Conservation (phyloP, 768 basidiomycete genomes). For the Leccinum barrowsii region DNA sequence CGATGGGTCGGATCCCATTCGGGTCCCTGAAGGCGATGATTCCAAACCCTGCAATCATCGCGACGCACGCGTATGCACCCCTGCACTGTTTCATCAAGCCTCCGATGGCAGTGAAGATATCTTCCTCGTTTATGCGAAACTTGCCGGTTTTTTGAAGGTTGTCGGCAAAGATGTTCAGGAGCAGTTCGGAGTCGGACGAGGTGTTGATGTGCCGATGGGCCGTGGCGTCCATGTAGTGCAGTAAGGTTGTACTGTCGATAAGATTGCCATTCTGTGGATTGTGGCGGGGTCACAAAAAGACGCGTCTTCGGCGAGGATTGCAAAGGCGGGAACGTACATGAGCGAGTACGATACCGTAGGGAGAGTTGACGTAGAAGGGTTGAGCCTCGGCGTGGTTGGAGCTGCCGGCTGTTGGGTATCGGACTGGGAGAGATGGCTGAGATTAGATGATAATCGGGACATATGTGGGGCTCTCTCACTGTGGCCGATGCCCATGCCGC, state of each 20-base stretch:
- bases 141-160: slow-evolving; percentile 98
- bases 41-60: slow-evolving; percentile 99
- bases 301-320: neutral
- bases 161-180: slow-evolving; percentile 96
- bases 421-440: slow-evolving; percentile 48
- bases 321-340: slow-evolving; percentile 59
- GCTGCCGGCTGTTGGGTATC: slow-evolving; percentile 97
- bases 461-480: slow-evolving; percentile 44
- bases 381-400: slow-evolving; percentile 97
- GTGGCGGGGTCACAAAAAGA: slow-evolving; percentile 4
- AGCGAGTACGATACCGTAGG: slow-evolving; percentile 96
- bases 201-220: slow-evolving; percentile 99
- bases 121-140: slow-evolving; percentile 98
- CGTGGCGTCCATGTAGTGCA: slow-evolving; percentile 91
- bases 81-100: slow-evolving; percentile 84
- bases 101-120: slow-evolving; percentile 92
- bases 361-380: slow-evolving; percentile 99
- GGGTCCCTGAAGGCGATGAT: slow-evolving; percentile 98
- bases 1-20: slow-evolving; percentile 93
- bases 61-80: slow-evolving; percentile 95
- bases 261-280: slow-evolving; percentile 88
- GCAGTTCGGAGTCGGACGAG: slow-evolving; percentile 93
- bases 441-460: slow-evolving; percentile 7
- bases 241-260: slow-evolving; percentile 84
- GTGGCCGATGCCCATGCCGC: slow-evolving; percentile 97